Evolutionary conservation across 805 yeast genomes (phyloP).

Genomic region (Kodamaea leandrae): DNA sequence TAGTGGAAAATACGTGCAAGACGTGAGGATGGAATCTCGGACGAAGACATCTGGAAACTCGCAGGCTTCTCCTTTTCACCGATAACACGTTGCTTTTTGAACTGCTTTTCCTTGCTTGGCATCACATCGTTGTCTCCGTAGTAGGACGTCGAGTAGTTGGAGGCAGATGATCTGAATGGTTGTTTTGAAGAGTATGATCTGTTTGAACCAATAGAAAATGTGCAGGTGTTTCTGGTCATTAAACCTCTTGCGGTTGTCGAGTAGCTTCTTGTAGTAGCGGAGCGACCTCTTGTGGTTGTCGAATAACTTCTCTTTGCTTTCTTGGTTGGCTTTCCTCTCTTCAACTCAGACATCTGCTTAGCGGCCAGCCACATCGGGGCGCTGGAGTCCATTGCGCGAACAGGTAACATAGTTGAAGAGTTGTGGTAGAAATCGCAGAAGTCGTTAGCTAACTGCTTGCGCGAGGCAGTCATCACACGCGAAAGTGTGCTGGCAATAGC

Average conservation of each 20-base stretch:
- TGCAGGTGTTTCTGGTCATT: too few relatives aligned
- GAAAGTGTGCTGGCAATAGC: conserved; percentile 26
- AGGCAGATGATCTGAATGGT: conserved; percentile 4
- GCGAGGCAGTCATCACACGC: conserved; percentile 20
- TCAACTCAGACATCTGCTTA: not conserved
- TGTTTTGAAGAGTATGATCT: not conserved
- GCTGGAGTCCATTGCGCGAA: conserved; percentile 19
- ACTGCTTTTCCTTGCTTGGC: not conserved
- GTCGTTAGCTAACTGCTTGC: conserved; percentile 20
- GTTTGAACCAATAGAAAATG: too few relatives aligned
- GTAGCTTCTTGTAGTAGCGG: too few relatives aligned
- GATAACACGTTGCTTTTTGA: conserved; percentile 1
- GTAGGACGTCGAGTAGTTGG: conserved; percentile 8
- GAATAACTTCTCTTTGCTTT: conserved; percentile 2
- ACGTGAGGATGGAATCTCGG: conserved; percentile 84
- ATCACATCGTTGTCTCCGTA: not conserved
- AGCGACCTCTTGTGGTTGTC: too few relatives aligned
- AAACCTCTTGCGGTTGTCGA: too few relatives aligned
- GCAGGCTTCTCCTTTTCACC: conserved; percentile 5
- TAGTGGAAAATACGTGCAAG: conserved; percentile 89
- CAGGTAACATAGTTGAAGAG: conserved; percentile 21
- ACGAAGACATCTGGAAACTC: conserved; percentile 28
- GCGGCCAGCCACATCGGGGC: conserved; percentile 23
- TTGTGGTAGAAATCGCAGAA: conserved; percentile 17
- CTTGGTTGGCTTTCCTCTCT: not conserved